These are phyloP conservation scores for Dioscorea alata DNA, from an alignment of 106 monocot species.

Conservation along the genomic window DNA sequence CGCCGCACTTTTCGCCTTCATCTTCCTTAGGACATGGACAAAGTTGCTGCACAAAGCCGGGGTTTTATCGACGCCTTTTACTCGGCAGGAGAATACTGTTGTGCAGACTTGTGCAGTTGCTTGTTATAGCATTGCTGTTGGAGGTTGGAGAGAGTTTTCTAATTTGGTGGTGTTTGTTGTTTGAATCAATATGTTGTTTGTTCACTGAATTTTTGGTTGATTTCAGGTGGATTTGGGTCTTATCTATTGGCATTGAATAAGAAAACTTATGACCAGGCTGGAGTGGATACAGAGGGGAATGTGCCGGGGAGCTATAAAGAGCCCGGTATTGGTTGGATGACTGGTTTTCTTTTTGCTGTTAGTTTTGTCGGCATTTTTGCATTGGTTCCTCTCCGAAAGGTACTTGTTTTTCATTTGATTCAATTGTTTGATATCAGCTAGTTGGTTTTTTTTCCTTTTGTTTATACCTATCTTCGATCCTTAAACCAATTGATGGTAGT, in stretches of 20 bases:
- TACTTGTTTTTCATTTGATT: background rate
- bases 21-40: conserved; percentile 50
- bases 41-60: conserved; percentile 36
- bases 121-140: conserved; percentile 66
- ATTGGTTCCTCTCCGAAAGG: conserved; percentile 46
- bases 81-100: conserved; percentile 59
- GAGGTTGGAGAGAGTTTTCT: conserved; percentile 25
- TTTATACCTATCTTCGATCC: too few relatives aligned
- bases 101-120: conserved; percentile 73
- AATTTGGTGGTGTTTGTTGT: background rate
- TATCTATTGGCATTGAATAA: conserved; percentile 77
- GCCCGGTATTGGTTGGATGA: conserved; percentile 39
- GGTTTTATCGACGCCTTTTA: conserved; percentile 38
- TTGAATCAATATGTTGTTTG: background rate
- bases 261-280: conserved; percentile 78
- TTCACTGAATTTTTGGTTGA: background rate
- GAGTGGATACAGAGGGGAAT: conserved; percentile 71
- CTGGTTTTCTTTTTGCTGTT: conserved; percentile 40
- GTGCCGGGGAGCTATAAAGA: conserved; percentile 78
- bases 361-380: conserved; percentile 45
- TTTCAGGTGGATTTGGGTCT: conserved; percentile 86
- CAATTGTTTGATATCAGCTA: background rate
- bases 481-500: background rate
- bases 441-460: conserved; percentile 13
- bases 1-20: conserved; percentile 60